Base-by-base conservation (phyloP, 75 land plant species). In the Selaginella moellendorffii region DNA sequence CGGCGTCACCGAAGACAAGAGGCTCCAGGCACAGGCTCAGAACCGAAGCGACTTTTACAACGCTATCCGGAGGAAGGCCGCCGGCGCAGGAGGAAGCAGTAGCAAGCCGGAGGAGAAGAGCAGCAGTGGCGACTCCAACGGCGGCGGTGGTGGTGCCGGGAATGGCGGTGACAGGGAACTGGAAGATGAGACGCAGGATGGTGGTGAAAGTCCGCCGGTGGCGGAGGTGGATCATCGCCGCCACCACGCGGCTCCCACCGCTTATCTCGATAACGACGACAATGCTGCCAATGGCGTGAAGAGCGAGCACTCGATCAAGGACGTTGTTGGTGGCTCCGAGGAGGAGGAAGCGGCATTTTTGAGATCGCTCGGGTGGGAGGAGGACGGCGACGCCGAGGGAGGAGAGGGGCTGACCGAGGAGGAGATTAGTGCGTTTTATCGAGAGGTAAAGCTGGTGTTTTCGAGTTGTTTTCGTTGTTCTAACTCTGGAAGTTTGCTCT, bases 361-460 rank as follows among this genome's bases (percentile, higher is more conserved):
- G 72, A 64, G 80, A 36, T 83, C 87, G n/a, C 87, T 83, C 75
- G 90, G 90, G 26, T 83, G 90, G 87, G 82, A 81, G 5, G 75
- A 79, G 63, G n/a, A n/a, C n/a, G n/a, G n/a, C n/a, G 14, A 14
- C 14, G 81, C 63, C 8, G 83, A 69, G 9, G 77, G 80, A 52
- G 84, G 68, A 31, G 74, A 71, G 20, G 74, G 53, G n/a, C 77
- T 84, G 31, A 84, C 87, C 17, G 79, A 83, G 29, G 87, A 86
- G 53, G 90, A 86, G 76, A 83, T 86, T 30, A 71, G 67, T 71
- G 69, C 74, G 28, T 78, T 78, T 62, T 71, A 70, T 22, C 30
- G 70, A 62, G 64, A 46, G 78, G 78, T 76, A 54, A 36, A 36
- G 46, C 5, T 5, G 5, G 14, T 36, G 14, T 14, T 36, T 5